Evolutionary conservation across 2,329 filamentous ascomycete genomes (phyloP).

Genomic region (Apiospora rasikravindrae): DNA sequence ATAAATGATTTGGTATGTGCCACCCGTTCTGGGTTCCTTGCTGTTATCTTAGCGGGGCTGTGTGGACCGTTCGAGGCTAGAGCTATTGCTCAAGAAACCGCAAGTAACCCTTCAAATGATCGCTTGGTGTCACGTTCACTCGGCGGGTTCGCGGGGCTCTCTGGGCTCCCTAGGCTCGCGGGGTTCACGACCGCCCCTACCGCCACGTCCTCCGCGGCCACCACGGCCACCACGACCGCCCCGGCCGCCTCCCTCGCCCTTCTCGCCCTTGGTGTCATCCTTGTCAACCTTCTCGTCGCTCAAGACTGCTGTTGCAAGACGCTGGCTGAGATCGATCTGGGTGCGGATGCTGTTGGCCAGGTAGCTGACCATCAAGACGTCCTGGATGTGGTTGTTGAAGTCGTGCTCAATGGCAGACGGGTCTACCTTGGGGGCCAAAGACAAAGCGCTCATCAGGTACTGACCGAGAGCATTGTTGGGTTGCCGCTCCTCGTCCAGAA

Average conservation of each 20-base stretch:
- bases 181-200: constrained; percentile 50
- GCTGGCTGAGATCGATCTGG: constrained; percentile 97
- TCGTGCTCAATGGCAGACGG: constrained; percentile 89
- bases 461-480: constrained; percentile 92
- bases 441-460: constrained; percentile 92
- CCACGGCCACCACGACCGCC: constrained; percentile 50
- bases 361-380: constrained; percentile 97
- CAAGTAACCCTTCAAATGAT: constrained; percentile 17
- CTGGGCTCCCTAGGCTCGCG: constrained; percentile 56
- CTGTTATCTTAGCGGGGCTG: background rate
- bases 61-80: background rate
- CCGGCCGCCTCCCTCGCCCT: constrained; percentile 42
- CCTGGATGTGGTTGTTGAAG: constrained; percentile 99
- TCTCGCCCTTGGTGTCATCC: constrained; percentile 43
- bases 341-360: constrained; percentile 98
- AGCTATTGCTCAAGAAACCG: background rate
- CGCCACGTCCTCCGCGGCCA: constrained; percentile 44
- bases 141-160: constrained; percentile 52
- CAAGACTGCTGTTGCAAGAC: constrained; percentile 81
- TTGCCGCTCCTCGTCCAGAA: constrained; percentile 90
- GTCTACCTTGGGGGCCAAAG: constrained; percentile 93
- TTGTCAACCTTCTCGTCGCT: constrained; percentile 53
- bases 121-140: constrained; percentile 32
- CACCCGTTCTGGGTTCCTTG: background rate
- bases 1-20: background rate